Evolutionary conservation across 371 early-diverging fungal genomes (phyloP), one percentile per base, ranked within the genome.

Genomic region (Gilbertella persicaria): DNA sequence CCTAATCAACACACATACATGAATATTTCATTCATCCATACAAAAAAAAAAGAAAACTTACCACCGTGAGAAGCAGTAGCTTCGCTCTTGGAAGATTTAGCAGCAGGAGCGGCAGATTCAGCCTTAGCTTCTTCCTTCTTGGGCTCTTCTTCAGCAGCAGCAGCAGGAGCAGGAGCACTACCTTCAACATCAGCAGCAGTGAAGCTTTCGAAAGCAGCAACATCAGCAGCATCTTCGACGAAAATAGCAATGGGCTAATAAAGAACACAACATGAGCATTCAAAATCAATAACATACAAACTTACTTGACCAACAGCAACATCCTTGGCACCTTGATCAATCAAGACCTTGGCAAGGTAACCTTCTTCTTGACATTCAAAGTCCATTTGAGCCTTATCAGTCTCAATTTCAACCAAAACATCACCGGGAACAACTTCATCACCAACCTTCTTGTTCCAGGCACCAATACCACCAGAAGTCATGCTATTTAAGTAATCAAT

Each of bases 351-450:
- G 66, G 97, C 99, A 33, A 99, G 62, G 65, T 78, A 97, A 37
- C 99, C 99, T 64, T 97, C 96, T 60, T 99, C 99, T 78, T 98
- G 97, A 79, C 92, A 96, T 78, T 99, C 99, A 74, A 97, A 95
- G 72, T 99, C 99, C 97, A 99, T 98, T 78, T 95, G 95, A 42
- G 99, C 99, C 87, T 99, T 99, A 79, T 99, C 98, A 24, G 99
- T 99, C 78, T 99, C 99, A 53, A 99, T 94, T 77, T 97, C 98
- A 39, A 95, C 95, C 44, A 99, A 77, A 36, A 96, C 94, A 70
- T 98, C 98, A 50, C 99, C 99, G n/a, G 97, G 91, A 28, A 75
- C 72, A 53, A 99, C 73, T 57, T 74, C 82, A 78, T 99, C 99
- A 29, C 99, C 99, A 47, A 93, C 86, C 72, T 89, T 84, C 84